Conservation (phyloP, 2,329 filamentous ascomycete genomes). For the Paraphaeosphaeria sporulosa region DNA sequence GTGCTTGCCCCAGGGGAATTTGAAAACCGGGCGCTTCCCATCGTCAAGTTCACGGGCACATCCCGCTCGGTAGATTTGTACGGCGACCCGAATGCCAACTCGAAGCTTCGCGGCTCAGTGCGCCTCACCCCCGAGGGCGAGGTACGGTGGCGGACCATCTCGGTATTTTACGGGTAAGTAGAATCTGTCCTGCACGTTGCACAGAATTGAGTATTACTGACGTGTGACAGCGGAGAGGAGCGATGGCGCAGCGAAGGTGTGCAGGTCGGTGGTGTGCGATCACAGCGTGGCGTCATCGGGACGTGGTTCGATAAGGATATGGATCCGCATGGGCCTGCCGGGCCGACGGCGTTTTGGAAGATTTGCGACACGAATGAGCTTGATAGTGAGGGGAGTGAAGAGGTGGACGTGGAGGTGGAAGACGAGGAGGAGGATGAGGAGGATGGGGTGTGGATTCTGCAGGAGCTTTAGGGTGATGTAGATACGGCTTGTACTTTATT, state of each 20-base stretch:
- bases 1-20: slow-evolving; percentile 66
- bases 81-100: slow-evolving; percentile 74
- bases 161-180: slow-evolving; percentile 62
- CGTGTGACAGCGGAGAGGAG: slow-evolving; percentile 63
- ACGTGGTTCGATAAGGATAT: slow-evolving; percentile 82
- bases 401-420: not conserved
- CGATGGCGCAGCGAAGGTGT: slow-evolving; percentile 80
- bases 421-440: not conserved
- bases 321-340: slow-evolving; percentile 72
- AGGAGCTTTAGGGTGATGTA: too few species aligned
- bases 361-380: slow-evolving; percentile 16
- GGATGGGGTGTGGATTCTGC: too few species aligned
- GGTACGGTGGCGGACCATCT: slow-evolving; percentile 76
- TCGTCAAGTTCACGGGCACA: slow-evolving; percentile 72
- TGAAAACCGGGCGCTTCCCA: slow-evolving; percentile 66
- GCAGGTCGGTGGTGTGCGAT: slow-evolving; percentile 72
- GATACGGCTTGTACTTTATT: too few species aligned
- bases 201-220: not conserved
- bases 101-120: slow-evolving; percentile 70
- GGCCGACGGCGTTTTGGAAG: slow-evolving; percentile 82
- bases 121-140: slow-evolving; percentile 73
- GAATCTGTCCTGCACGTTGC: not conserved
- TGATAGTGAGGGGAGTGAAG: not conserved
- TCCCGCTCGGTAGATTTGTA: slow-evolving; percentile 68
- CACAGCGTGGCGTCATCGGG: slow-evolving; percentile 73